These are phyloP conservation scores for Madurella mycetomatis DNA, from an alignment of 2,329 filamentous ascomycete genomes.

Conservation along the genomic window DNA sequence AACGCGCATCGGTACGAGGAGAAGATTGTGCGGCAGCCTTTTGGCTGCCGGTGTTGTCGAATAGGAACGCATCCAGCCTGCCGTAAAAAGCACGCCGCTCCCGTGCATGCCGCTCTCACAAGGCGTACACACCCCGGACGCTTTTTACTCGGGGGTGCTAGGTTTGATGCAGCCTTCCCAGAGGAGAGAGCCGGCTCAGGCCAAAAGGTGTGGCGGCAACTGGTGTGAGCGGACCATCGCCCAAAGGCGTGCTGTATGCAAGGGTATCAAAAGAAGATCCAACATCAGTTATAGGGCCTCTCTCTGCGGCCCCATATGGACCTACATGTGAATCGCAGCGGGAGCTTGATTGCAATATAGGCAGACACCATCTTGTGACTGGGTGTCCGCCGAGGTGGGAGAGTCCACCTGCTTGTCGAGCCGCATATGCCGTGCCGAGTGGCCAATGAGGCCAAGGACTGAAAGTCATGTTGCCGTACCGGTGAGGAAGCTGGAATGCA, in stretches of 20 bases:
- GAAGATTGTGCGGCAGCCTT: not conserved
- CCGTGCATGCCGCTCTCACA: slow-evolving; percentile 5
- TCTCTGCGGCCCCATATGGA: slow-evolving; percentile 14
- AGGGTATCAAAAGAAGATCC: not conserved
- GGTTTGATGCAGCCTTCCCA: slow-evolving; percentile 2
- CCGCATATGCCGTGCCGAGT: slow-evolving; percentile 14
- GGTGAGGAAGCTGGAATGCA: slow-evolving; percentile 12
- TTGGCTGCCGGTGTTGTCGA: slow-evolving; percentile 9
- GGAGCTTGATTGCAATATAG: slow-evolving; percentile 24
- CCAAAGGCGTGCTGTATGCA: not conserved
- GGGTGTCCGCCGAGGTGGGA: slow-evolving; percentile 21
- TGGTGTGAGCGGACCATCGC: slow-evolving; percentile 1
- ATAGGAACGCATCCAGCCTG: slow-evolving; percentile 18
- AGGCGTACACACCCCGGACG: slow-evolving; percentile 2
- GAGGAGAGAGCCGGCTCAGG: not conserved
- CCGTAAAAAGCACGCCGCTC: slow-evolving; percentile 11
- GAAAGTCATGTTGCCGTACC: slow-evolving; percentile 11
- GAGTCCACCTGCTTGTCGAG: slow-evolving; percentile 16
- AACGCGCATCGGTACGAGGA: not conserved
- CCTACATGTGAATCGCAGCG: slow-evolving; percentile 13
- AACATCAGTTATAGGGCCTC: slow-evolving; percentile 9
- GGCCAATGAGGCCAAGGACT: slow-evolving; percentile 11
- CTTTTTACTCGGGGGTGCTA: not conserved
- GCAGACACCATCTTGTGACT: slow-evolving; percentile 21
- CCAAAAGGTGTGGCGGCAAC: slow-evolving; percentile 13